These are phyloP conservation scores for Crucihimalaya himalaica DNA, from an alignment of 345 rosid species.

Conservation along the genomic window DNA sequence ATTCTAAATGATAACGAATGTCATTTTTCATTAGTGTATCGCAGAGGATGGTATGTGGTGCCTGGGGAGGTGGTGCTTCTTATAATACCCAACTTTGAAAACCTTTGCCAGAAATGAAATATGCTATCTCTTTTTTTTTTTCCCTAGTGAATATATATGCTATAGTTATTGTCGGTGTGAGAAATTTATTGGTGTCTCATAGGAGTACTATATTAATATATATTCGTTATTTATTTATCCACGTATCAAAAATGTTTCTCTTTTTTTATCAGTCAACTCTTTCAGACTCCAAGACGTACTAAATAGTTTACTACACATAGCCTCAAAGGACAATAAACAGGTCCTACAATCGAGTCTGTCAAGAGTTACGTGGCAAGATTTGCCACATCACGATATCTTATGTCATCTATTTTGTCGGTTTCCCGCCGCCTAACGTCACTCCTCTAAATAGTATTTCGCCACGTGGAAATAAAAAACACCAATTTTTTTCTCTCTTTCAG, in stretches of 20 bases:
- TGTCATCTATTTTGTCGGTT: slow-evolving; percentile 20
- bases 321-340: slow-evolving; percentile 8
- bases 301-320: background rate
- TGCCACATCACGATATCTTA: slow-evolving; percentile 28
- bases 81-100: background rate
- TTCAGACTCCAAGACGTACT: background rate
- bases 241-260: background rate
- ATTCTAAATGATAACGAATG: no score
- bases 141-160: no score
- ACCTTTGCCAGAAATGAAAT: background rate
- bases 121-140: background rate
- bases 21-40: background rate
- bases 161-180: no score
- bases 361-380: slow-evolving; percentile 19
- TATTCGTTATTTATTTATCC: background rate
- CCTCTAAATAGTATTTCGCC: slow-evolving; percentile 17
- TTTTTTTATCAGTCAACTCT: slow-evolving; percentile 22
- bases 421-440: slow-evolving; percentile 46
- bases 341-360: background rate
- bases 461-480: slow-evolving; percentile 29
- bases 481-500: slow-evolving; percentile 24
- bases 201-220: background rate
- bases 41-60: no score
- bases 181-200: background rate
- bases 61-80: no score